A percentile compares a stretch with the other conserved stretches of the same genome.
Conservation (phyloP, 1,284 basidiomycete species). For the Malassezia caprae region DNA sequence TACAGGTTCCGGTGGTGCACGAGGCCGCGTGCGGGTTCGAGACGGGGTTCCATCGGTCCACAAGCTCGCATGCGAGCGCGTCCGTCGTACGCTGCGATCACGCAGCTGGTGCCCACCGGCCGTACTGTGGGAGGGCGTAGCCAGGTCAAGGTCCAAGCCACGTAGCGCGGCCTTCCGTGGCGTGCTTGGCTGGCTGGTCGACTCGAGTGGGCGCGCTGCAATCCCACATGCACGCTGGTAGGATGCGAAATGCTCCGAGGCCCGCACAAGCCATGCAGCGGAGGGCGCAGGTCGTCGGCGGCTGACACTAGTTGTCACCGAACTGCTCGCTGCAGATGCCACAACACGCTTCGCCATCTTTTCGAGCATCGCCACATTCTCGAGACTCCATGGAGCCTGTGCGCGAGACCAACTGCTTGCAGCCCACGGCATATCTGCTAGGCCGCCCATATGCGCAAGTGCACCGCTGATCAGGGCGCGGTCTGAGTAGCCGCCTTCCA, state of each 20-base stretch:
- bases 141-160: slow-evolving; percentile 2
- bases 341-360: slow-evolving; percentile 30
- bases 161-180: slow-evolving; percentile 6
- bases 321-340: slow-evolving; percentile 8
- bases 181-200: neutral
- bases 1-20: neutral
- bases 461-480: slow-evolving; percentile 60
- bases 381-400: slow-evolving; percentile 24
- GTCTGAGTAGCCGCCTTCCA: slow-evolving; percentile 93
- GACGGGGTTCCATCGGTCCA: slow-evolving; percentile 6
- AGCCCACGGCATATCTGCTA: slow-evolving; percentile 16
- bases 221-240: slow-evolving; percentile 29
- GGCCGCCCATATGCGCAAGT: slow-evolving; percentile 32
- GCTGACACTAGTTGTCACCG: slow-evolving; percentile 17
- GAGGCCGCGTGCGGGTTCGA: neutral
- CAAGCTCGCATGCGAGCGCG: slow-evolving; percentile 7
- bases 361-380: slow-evolving; percentile 28
- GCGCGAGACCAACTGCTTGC: slow-evolving; percentile 3
- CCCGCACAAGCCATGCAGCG: slow-evolving; percentile 23
- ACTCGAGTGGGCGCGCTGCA: slow-evolving; percentile 5
- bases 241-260: slow-evolving; percentile 27
- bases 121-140: slow-evolving; percentile 4
- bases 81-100: slow-evolving; percentile 10
- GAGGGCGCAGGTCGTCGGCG: slow-evolving; percentile 15
- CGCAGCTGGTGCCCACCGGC: slow-evolving; percentile 13